Base-by-base conservation (phyloP, 805 yeast species). In the Kregervanrija delftensis region DNA sequence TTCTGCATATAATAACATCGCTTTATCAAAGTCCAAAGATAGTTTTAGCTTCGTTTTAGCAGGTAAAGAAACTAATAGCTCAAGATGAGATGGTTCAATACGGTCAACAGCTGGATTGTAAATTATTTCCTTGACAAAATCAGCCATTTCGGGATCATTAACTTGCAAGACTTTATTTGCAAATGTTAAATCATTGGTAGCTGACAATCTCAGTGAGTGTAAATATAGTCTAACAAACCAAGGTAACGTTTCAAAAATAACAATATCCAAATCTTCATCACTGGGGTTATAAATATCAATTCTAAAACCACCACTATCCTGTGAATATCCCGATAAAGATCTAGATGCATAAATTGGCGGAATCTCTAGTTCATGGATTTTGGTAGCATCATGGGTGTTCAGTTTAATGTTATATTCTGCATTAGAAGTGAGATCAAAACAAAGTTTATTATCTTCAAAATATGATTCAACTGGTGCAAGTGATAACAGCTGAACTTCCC, bases 161-260 rank as follows among this genome's bases (percentile, higher is more conserved):
- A 58, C 59, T 17, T 45, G 42, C 14, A 50, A 51, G 11, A 49
- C 30, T 1, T 54, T 40, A 2, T 53, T 52, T 9, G 38, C 42
- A 4, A 9, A 6, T 11, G 39, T 35, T 8, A 16, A 13, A 16
- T 46, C 50, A 39, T 57, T 58, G 30, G 59, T 62, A 8, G 52
- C 59, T 11, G 53, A 58, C 3, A 77, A 54, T 3, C 67, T 59
- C 45, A 89, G 63, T 0, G 95, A 79, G 53, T 87, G 89, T 37
- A 93, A 64, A 57, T 85, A 93, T 2, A 87, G 64, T 52, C 91
- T 76, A 79, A 89, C 82, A 60, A 78, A 93, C 98, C 98, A 93
- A 0, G 99, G 99, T 30, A 89, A 68, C 0, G 88, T 73, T 61
- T 93, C 97, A 53, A 80, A 82, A 54, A 86, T 85, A 1, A 79